These are phyloP conservation scores for Exobasidium cylindrosporum DNA, from an alignment of 1,284 basidiomycete genomes.

Conservation along the genomic window DNA sequence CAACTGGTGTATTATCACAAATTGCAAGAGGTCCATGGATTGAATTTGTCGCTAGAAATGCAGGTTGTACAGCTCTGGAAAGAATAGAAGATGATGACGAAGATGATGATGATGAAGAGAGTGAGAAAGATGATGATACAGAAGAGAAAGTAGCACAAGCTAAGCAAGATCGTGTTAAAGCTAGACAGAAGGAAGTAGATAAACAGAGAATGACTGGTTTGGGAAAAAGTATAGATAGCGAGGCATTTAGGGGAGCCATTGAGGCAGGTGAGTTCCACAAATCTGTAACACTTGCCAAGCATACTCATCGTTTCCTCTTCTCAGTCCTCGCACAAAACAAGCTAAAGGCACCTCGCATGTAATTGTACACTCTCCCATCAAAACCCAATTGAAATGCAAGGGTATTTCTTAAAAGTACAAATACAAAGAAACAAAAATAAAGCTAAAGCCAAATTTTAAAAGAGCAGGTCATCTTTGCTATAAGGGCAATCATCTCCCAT, in stretches of 20 bases:
- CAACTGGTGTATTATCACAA: constrained; percentile 78
- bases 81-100: constrained; percentile 12
- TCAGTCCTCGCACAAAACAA: constrained; percentile 22
- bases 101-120: constrained; percentile 10
- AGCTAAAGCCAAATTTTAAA: neutral
- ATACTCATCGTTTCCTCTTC: too few species aligned
- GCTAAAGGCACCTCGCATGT: constrained; percentile 13
- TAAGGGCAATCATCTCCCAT: constrained; percentile 17
- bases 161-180: constrained; percentile 1
- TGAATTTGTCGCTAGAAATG: constrained; percentile 88
- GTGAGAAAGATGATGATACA: neutral
- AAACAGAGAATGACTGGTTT: constrained; percentile 9
- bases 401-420: neutral
- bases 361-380: neutral
- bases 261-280: too few species aligned
- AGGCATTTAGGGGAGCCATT: constrained; percentile 12
- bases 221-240: constrained; percentile 15
- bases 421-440: neutral
- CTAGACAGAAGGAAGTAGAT: constrained; percentile 9
- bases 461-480: constrained; percentile 3
- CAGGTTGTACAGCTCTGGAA: constrained; percentile 51
- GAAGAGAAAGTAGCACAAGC: neutral
- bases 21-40: constrained; percentile 89
- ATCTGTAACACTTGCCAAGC: too few species aligned
- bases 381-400: too few species aligned